Evolutionary conservation across 176 grass and related monocot genomes (phyloP).

Genomic region (Rhynchospora breviuscula): DNA sequence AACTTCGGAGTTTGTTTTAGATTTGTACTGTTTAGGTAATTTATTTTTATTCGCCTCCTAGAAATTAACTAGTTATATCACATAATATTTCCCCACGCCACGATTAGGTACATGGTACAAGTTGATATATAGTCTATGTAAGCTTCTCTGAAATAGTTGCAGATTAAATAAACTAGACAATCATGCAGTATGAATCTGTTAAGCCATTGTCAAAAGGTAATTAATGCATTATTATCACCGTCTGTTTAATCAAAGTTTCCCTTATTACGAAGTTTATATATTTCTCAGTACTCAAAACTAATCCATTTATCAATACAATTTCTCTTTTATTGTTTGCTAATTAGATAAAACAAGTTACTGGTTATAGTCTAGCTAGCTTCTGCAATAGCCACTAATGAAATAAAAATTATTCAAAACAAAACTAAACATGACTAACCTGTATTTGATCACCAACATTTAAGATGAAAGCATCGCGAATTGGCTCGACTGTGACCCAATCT

Average conservation of each 20-base stretch:
- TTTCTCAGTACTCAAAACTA: not conserved
- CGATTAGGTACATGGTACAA: not conserved
- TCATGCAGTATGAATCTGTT: not conserved
- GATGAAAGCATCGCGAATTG: conserved; percentile 56
- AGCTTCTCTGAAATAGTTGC: not conserved
- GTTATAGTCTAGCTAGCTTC: not conserved
- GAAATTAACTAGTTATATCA: not conserved
- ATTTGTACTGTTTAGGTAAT: not conserved
- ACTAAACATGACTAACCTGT: conserved; percentile 35
- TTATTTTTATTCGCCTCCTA: not conserved
- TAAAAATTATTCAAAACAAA: not conserved
- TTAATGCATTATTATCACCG: not conserved
- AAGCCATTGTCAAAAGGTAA: not conserved
- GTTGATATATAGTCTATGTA: not conserved
- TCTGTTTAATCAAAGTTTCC: not conserved
- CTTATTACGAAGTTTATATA: not conserved
- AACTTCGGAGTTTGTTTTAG: not conserved
- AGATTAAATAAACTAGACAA: not conserved
- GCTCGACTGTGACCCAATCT: conserved; percentile 53
- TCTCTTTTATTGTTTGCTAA: not conserved
- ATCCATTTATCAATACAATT: not conserved
- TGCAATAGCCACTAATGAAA: not conserved
- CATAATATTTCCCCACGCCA: not conserved
- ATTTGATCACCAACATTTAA: conserved; percentile 89
- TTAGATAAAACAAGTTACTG: not conserved